Base-by-base conservation (phyloP, 2,329 filamentous ascomycete genomes). In the Nigrospora osmanthi region DNA sequence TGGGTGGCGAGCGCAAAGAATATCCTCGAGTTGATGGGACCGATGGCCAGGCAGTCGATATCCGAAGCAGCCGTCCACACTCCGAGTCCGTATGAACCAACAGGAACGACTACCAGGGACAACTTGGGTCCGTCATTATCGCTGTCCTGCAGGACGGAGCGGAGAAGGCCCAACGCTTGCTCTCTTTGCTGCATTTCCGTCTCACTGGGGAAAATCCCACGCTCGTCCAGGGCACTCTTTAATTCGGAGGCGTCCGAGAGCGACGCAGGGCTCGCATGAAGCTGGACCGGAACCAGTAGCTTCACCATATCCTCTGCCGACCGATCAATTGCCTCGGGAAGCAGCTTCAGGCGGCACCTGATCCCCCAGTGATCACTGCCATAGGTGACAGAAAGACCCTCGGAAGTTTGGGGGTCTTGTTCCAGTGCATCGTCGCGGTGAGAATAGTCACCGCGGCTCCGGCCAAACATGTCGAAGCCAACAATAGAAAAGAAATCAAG, bases 31-130 rank as follows among this genome's bases (percentile, higher is more conserved):
- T 78, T 79, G 46, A 83, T 78, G 17, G 74, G 70, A 2, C 81
- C 80, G 49, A 86, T 76, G 51, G 75, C 83, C 6, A 86, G 68
- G 52, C 80, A 81, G 59, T 87, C 80, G 7, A 87, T 70, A 52
- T 85, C 80, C 1, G 81, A 85, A 0, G 69, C 58, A 2, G 65
- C 54, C 2, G 75, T 78, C 78, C 81, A 85, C 3, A 81, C 74
- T 11, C 75, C 76, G 3, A 86, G 63, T 3, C 75, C 78, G 53
- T 81, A 84, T 1, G 82, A 85, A 1, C 82, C 83, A n/a, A 85
- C 78, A 0, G 81, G 71, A 6, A 78, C 68, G 9, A 85, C 55
- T 1, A 80, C 63, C 34, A 83, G 63, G 1, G 70, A 57, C 13
- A 62, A 58, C 2, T 57, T 54, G 9, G 60, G 55, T 31, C 54